These are phyloP conservation scores for Microcos paniculata DNA, from an alignment of 345 rosid species.

Conservation along the genomic window DNA sequence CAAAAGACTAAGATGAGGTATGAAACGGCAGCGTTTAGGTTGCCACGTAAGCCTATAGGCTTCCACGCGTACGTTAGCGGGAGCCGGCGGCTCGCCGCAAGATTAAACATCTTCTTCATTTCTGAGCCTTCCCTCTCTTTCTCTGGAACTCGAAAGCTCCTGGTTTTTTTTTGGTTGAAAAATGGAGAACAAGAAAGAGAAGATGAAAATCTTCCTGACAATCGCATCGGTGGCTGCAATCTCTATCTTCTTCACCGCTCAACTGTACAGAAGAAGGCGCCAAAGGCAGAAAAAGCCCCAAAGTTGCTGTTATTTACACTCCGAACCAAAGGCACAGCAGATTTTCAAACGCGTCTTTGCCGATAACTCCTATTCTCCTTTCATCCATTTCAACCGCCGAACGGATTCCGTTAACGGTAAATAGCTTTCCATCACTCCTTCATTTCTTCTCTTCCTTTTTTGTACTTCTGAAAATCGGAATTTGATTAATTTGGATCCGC, in stretches of 20 bases:
- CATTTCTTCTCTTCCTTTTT: background rate
- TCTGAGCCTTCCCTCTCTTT: background rate
- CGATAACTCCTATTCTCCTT: slow-evolving; percentile 78
- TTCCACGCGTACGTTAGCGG: background rate
- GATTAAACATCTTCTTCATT: background rate
- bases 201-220: slow-evolving; percentile 41
- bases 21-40: background rate
- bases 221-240: slow-evolving; percentile 51
- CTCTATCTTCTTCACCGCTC: slow-evolving; percentile 43
- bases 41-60: background rate
- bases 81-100: background rate
- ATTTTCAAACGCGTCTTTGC: slow-evolving; percentile 74
- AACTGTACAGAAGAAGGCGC: slow-evolving; percentile 45
- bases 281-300: slow-evolving; percentile 33
- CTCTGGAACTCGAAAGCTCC: background rate
- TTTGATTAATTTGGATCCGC: slow-evolving; percentile 22
- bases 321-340: slow-evolving; percentile 68
- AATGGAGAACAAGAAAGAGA: slow-evolving; percentile 43
- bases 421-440: background rate
- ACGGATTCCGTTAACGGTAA: slow-evolving; percentile 22
- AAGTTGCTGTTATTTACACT: slow-evolving; percentile 61
- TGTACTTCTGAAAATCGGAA: background rate
- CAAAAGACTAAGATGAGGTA: background rate
- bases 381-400: slow-evolving; percentile 57
- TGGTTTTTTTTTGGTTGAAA: no score